Base-by-base conservation (phyloP, 1,139 yeast species). In the Geotrichum australiense region DNA sequence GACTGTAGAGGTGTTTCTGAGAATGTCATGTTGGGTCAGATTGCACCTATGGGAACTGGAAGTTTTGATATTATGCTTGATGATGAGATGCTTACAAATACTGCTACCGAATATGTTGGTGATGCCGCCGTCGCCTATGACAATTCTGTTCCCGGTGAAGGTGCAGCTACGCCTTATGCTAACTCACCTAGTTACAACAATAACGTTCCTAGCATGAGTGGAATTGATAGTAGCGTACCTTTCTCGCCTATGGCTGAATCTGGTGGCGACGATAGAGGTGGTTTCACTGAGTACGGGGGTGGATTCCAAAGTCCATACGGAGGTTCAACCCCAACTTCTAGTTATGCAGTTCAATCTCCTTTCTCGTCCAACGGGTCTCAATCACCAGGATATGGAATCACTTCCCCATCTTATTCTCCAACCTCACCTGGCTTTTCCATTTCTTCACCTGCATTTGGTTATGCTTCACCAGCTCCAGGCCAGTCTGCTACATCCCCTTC, bases 41-140 rank as follows among this genome's bases (percentile, higher is more conserved):
- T 91, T 76, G 97, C 98, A 18, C 98, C 98, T 47, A 76, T 93
- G 56, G 99, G 99, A 64, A 93, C 99, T 3, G 99, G 99, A 59
- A 82, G 96, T 1, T 93, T 93, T 60, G 98, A 91, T 62, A 93
- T 93, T 36, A 80, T 85, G 79, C 80, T 93, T 51, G 96, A 93
- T 62, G 97, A 93, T 56, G 79, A 80, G 57, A 78, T 87, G 72
- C 73, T 93, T 61, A 80, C 81, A 51, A 64, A 73, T 41, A 71
- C 83, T 40, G 80, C 84, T 37, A 69, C 74, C 16, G 78, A 74
- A 42, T 47, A 45, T 32, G 46, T 46, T 20, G 46, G 51, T 8
- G 73, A 69, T 40, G 73, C 69, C 37, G 69, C 69, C 37, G 35
- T 35, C 43, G 27, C 25, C 21, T 18, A 18, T 23, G 18, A 23